Evolutionary conservation across 129 eudicot species (phyloP), one percentile per base, ranked within the genome.

Genomic region (Pittosporum tobira): DNA sequence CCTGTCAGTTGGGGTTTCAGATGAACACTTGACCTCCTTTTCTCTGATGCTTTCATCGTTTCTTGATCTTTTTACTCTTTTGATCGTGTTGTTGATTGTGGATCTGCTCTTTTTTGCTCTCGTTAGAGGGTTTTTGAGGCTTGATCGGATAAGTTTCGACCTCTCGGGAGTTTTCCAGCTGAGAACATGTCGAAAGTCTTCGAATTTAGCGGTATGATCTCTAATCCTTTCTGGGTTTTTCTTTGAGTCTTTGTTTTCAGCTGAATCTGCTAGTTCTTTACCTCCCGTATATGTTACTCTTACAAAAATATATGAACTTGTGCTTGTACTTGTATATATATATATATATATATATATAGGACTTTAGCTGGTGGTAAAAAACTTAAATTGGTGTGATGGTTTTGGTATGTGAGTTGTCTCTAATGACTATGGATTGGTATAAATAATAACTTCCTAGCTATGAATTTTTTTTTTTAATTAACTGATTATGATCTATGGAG

Each of bases 1-100:
- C 95, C 95, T 82, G 77, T 77, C 23, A 59, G 50, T 68, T 77
- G 80, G 97, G 97, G 95, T 72, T 88, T 30, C 54, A 4, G 55
- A 72, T 59, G 54, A 57, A 47, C 67, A 63, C 59, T 62, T 57
- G 23, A 30, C 63, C 45, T 24, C 46, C 51, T n/a, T 50, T 48
- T 66, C 57, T 63, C 75, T 62, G 59, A 79, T 87, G 87, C 79
- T 63, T 77, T 70, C 74, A 68, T 50, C 62, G 19, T 42, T 85
- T 34, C 20, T 15, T 56, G 45, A 21, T 45, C 63, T 45, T 37
- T 57, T n/a, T 37, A n/a, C 10, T 25, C 28, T 51, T 18, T 47
- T 70, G 52, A 59, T 68, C 62, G 57, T 70, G 36, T 58, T 77
- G 3, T 51, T 42, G 25, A 25, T 64, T 42, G 4, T 73, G 29